Base-by-base conservation (phyloP, 1,139 yeast species). In the Kodamaea sp. region DNA sequence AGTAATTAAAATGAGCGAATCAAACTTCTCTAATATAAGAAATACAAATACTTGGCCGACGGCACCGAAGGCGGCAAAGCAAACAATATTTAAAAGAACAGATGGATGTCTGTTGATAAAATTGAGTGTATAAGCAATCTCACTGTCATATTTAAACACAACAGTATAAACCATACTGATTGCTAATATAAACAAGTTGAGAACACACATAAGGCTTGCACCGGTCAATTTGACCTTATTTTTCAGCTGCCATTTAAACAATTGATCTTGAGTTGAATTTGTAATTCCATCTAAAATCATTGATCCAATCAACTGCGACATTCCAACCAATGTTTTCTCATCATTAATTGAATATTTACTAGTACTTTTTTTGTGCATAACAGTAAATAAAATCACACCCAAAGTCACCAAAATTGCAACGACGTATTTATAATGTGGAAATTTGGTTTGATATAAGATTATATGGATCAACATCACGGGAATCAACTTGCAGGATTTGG, bases 31-130 rank as follows among this genome's bases (percentile, higher is more conserved):
- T 36, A 92, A 67, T 1, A 96, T 88, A 41, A 82, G 65, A 59
- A 90, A 92, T 36, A 92, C 88, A 61, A 92, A 92, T 11, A 90
- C 79, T 58, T 92, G 98, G 9, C 99, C 99, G 30, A 88, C 54
- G 0, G 97, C 84, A 2, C 98, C 98, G 54, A 89, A 82, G 0
- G 81, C 43, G 0, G 90, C 84, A 62, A 88, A 94, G 7, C 76
- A 57, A 15, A 78, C 44, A 25, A 90, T 73, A 54, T 89, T 92
- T 11, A 58, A 47, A 26, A 82, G 49, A 6, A 84, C 80, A 11
- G 58, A 54, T 1, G 80, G 79, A 46, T 82, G 73, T 9, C 39
- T 31, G n/a, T 44, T 41, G 15, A 81, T 62, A 52, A 85, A 84
- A 3, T 55, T 53, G 0, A 63, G 25, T 0, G 86, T 63, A 37